Evolutionary conservation across 108 stramenopile species (phyloP), one percentile per base, ranked within the genome.

Genomic region (Nitzschia sp.): DNA sequence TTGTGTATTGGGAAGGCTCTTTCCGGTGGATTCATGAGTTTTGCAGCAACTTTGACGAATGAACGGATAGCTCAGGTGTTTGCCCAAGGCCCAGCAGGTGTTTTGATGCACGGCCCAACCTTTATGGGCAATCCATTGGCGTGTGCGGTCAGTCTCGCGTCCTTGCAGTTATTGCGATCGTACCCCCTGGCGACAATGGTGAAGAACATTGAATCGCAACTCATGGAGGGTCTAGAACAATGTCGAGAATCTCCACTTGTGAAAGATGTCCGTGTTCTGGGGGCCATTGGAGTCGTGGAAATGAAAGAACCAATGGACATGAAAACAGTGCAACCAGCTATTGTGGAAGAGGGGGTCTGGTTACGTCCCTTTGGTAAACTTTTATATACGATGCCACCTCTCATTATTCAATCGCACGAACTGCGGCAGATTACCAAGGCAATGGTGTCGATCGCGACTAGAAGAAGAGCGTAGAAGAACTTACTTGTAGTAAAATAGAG

Each of bases 231-330:
- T 23, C 32, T 92, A 30, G 80, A 82, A 25, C 85, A 85, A 1
- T 69, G 80, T 56, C 60, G 62, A 27, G 65, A 82, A 36, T 71
- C 75, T 23, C 84, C 85, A 15, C 34, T 35, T 9, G 93, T 95
- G 3, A 27, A 65, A 38, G 89, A 92, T 69, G 90, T 95, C 1
- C 77, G 93, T 16, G 93, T 95, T 19, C 33, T 85, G 64, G 93
- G 93, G n/a, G 93, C 89, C 1, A 90, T 95, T 64, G 93, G 93
- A 11, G 93, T 95, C 21, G 77, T 88, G 13, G 91, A 95, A 66
- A 75, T 95, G 63, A 76, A 81, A 22, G 80, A 87, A 35, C 81
- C 85, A 19, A 72, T 91, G 55, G 73, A 83, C 33, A 86, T 83
- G 83, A 81, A 70, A 30, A 55, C 45, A n/a, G 68, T 84, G 9